phyloP scores from a whole-genome alignment of 2,329 filamentous ascomycete species.

The Colletotrichum sidae region DNA sequence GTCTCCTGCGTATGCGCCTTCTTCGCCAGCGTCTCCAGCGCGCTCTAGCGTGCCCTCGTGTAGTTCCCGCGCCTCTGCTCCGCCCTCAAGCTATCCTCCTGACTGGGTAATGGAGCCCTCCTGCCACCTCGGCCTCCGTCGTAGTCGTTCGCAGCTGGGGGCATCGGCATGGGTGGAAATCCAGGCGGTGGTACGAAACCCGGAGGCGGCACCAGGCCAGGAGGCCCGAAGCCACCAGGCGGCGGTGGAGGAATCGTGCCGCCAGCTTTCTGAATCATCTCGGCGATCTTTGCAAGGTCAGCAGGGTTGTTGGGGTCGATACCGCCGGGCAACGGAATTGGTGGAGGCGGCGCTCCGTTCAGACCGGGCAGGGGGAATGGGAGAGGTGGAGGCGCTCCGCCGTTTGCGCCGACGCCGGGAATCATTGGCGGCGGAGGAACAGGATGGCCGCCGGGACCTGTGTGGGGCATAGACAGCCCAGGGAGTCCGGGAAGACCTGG shows the following conservation, averaged over 20 bases:
- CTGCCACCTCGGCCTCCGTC: slow-evolving; percentile 51
- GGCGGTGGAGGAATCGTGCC: slow-evolving; percentile 68
- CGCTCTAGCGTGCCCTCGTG: slow-evolving; percentile 53
- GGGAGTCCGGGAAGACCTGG: slow-evolving; percentile 61
- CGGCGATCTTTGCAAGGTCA: slow-evolving; percentile 70
- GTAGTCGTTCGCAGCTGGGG: slow-evolving; percentile 43
- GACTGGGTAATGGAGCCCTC: slow-evolving; percentile 81
- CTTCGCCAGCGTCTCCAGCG: slow-evolving; percentile 10
- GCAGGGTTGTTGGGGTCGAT: slow-evolving; percentile 70
- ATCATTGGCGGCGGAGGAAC: slow-evolving; percentile 54
- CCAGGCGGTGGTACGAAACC: slow-evolving; percentile 56
- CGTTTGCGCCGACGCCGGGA: slow-evolving; percentile 61
- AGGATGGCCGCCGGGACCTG: slow-evolving; percentile 44
- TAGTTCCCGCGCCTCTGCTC: slow-evolving; percentile 78
- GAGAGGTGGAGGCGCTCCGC: slow-evolving; percentile 59
- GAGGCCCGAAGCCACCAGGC: slow-evolving; percentile 53
- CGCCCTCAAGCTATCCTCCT: slow-evolving; percentile 82
- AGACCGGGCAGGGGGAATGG: slow-evolving; percentile 65
- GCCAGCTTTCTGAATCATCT: slow-evolving; percentile 74
- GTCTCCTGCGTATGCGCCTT: background rate
- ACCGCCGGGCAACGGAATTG: slow-evolving; percentile 59
- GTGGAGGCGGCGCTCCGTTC: slow-evolving; percentile 58
- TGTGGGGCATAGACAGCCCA: slow-evolving; percentile 54
- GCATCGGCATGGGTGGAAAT: slow-evolving; percentile 49
- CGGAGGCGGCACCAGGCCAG: slow-evolving; percentile 60